Base-by-base conservation (phyloP, 2,329 filamentous ascomycete genomes). In the Scedosporium boydii region DNA sequence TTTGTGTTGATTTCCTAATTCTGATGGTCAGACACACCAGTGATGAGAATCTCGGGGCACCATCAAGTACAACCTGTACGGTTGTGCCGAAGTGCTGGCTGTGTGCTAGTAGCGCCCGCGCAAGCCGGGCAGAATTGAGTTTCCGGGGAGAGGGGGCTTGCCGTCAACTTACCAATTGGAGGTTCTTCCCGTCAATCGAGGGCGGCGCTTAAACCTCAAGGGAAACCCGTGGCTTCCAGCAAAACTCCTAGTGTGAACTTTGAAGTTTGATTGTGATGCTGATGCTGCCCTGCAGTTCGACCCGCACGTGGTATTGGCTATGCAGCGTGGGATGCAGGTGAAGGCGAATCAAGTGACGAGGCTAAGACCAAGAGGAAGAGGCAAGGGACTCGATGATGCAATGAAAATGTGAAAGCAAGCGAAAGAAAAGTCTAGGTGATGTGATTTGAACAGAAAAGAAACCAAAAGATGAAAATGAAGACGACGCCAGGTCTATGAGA, bases 321-420 rank as follows among this genome's bases (percentile, higher is more conserved):
- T 56, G 48, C 48, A 61, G 48, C 6, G 48, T 38, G 48, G 55
- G 34, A 56, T 61, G 59, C 59, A 61, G 48, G 48, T 51, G 48
- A 55, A 9, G 59, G 29, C 46, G 48, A 61, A 56, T 61, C 48
- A 61, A 42, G n/a, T n/a, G 26, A 34, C 44, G 14, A 34, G 18
- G 27, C 26, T 7, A 23, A 29, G 14, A 27, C 53, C 23, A 29
- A 56, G 26, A 23, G 23, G 21, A 23, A 56, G n/a, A 53, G 42
- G 64, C 62, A 60, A 64, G 64, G 58, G 58, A 59, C 14, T 53
- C 21, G 60, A 44, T 38, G 38, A 42, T 21, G 57, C 26, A 63
- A 29, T 38, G 10, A 48, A 26, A 58, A 18, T 21, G 41, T 16
- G 38, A 14, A 58, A 58, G 34, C 26, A 38, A 58, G 21, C 6